These are phyloP conservation scores for Diaporthe sp. DNA, from an alignment of 2,329 filamentous ascomycete species.

Conservation along the genomic window DNA sequence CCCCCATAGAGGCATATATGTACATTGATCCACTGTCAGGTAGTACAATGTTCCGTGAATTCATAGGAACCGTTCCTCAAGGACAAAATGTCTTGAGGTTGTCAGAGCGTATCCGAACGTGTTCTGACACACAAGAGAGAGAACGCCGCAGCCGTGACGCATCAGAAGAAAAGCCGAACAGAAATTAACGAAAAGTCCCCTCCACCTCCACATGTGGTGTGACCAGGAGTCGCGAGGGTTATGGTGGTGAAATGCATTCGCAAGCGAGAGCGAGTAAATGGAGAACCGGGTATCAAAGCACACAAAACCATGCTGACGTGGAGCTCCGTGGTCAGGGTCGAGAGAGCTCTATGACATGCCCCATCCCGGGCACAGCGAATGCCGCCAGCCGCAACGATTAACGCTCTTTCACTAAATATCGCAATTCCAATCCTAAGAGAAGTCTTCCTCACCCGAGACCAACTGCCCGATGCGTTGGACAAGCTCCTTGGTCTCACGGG, in stretches of 20 bases:
- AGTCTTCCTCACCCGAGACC: slow-evolving; percentile 44
- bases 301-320: slow-evolving; percentile 25
- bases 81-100: slow-evolving; percentile 2
- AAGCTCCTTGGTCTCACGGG: slow-evolving; percentile 83
- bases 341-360: slow-evolving; percentile 10
- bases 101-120: slow-evolving; percentile 2
- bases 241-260: background rate
- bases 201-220: background rate
- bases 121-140: background rate
- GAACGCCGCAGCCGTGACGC: slow-evolving; percentile 20
- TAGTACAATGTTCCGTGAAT: slow-evolving; percentile 32
- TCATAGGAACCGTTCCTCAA: slow-evolving; percentile 31
- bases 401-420: slow-evolving; percentile 37
- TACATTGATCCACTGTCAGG: slow-evolving; percentile 35
- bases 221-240: background rate
- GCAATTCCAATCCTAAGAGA: slow-evolving; percentile 43
- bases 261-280: slow-evolving; percentile 16
- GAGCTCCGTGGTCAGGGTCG: background rate
- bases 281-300: slow-evolving; percentile 25
- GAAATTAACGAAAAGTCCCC: slow-evolving; percentile 1
- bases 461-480: slow-evolving; percentile 53
- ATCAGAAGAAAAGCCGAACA: slow-evolving; percentile 5
- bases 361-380: background rate
- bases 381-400: background rate
- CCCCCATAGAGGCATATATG: slow-evolving; percentile 31